Evolutionary conservation across 2,329 filamentous ascomycete genomes (phyloP).

Genomic region (Dichotomopilus funicola): DNA sequence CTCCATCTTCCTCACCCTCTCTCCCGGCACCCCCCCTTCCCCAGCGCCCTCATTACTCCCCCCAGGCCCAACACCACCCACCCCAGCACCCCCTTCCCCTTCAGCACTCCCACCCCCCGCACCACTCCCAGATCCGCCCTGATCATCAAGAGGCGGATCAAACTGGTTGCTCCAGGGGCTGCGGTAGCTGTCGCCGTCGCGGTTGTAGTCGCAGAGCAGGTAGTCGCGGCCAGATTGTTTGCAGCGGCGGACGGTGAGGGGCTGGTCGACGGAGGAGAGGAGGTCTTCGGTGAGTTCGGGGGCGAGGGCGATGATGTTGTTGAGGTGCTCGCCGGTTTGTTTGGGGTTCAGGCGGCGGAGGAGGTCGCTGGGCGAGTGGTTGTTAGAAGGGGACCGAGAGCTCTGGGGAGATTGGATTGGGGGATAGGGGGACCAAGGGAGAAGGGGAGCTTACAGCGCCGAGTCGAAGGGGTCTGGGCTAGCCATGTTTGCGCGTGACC

Average conservation of each 20-base stretch:
- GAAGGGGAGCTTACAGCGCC: constrained; percentile 55
- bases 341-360: constrained; percentile 96
- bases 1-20: constrained; percentile 90
- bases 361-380: constrained; percentile 70
- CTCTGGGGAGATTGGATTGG: neutral
- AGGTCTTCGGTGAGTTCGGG: constrained; percentile 95
- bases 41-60: constrained; percentile 54
- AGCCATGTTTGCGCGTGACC: constrained; percentile 25
- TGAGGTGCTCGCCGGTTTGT: constrained; percentile 80
- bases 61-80: constrained; percentile 44
- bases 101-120: constrained; percentile 54
- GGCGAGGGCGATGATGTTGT: constrained; percentile 78
- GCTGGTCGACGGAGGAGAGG: constrained; percentile 94
- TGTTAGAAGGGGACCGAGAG: neutral
- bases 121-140: constrained; percentile 44
- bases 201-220: constrained; percentile 98
- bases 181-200: constrained; percentile 94
- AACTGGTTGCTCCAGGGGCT: constrained; percentile 99
- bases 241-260: constrained; percentile 79
- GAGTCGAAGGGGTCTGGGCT: constrained; percentile 65
- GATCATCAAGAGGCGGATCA: constrained; percentile 73
- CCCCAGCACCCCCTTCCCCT: constrained; percentile 64
- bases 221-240: constrained; percentile 88
- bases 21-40: constrained; percentile 81
- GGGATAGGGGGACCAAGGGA: neutral